Base-by-base conservation (phyloP, 345 rosid genomes). In the Hibiscus tridactylites region DNA sequence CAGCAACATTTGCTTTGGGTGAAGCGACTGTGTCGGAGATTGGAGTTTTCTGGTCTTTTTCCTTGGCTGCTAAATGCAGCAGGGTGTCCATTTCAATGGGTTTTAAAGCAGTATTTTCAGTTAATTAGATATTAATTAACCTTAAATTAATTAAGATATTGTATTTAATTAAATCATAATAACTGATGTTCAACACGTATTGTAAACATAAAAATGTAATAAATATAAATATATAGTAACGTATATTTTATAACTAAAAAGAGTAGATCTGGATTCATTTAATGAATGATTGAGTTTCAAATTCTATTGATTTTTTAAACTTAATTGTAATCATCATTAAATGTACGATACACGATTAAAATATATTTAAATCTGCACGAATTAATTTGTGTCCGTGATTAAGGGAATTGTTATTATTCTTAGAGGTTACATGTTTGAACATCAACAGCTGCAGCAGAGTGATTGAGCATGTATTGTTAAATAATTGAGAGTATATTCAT, bases 1-100 rank as follows among this genome's bases (percentile, higher is more conserved):
- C 72, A 69, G 63, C 61, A 61, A 71, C 65, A 4, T 68, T 71
- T 82, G 78, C 71, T 68, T 63, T 72, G 81, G 85, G 67, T 60
- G 62, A 73, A 56, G 78, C 88, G 82, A 53, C 12, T 50, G 74
- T 80, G 74, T 78, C 78, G 85, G 80, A 26, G 19, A 5, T 24
- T 16, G 63, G 73, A 8, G 70, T 76, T 66, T 54, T 17, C 6
- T 16, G 66, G 71, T 63, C 9, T 9, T 53, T 53, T 53, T 19
- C 9, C 26, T 54, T 54, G 2, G 58, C 58, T 17, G 60, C 29
- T 56, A 56, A 8, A 6, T 56, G 60, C 26, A 19, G 10, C 2
- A 7, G 29, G 17, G 53, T 15, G 54, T 29, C 24, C 50, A 46
- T 46, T 13, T 26, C 57, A 47, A 26, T 66, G 37, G 70, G 47